Conservation (phyloP, 331 rosid genomes). For the Dryas integrifolia region DNA sequence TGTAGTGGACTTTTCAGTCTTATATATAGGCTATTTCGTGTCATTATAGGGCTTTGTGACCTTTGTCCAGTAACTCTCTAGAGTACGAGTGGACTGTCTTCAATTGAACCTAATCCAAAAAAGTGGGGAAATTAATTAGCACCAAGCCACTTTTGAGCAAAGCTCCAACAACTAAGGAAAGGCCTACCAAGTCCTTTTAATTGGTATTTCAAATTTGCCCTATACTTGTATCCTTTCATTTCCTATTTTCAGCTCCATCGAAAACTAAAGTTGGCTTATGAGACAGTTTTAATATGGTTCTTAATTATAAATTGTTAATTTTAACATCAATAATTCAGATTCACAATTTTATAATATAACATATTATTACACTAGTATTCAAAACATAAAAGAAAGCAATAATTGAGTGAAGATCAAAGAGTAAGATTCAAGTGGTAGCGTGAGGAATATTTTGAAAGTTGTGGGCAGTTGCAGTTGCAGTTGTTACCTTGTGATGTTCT, state of each 20-base stretch:
- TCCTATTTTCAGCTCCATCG: background rate
- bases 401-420: background rate
- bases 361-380: too few species aligned
- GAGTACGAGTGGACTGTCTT: constrained; percentile 25
- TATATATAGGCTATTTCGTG: constrained; percentile 34
- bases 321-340: too few species aligned
- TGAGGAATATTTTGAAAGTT: constrained; percentile 5
- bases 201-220: background rate
- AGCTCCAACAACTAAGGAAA: constrained; percentile 28
- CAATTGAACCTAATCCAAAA: constrained; percentile 9
- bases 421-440: background rate
- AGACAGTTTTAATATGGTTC: too few species aligned
- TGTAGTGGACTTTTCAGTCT: constrained; percentile 36
- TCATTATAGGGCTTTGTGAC: constrained; percentile 27
- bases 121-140: constrained; percentile 25
- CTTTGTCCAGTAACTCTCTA: constrained; percentile 20
- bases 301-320: too few species aligned
- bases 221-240: background rate
- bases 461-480: background rate
- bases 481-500: background rate
- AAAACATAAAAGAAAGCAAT: background rate
- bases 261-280: too few species aligned
- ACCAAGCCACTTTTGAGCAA: constrained; percentile 30
- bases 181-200: constrained; percentile 8
- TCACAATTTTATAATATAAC: too few species aligned